Conservation (phyloP, 768 basidiomycete genomes). For the Russula vinacea region DNA sequence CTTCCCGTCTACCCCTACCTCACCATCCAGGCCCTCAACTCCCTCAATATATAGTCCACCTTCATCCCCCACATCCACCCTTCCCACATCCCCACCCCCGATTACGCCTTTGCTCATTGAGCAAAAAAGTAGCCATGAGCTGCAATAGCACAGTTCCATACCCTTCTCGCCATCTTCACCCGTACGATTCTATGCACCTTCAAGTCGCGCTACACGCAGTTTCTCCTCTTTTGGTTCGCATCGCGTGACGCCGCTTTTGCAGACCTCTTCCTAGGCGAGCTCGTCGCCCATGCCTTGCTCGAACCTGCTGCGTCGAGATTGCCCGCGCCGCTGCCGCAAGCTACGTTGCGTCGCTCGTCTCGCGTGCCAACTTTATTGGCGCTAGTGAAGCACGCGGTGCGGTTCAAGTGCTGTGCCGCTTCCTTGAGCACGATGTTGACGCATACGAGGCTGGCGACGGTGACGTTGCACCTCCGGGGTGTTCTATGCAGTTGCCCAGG, state of each 20-base stretch:
- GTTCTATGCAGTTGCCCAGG: conserved; percentile 90
- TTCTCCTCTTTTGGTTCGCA: conserved; percentile 92
- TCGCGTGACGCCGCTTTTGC: conserved; percentile 86
- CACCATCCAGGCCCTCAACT: conserved; percentile 31
- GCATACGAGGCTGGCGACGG: conserved; percentile 45
- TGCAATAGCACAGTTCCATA: conserved; percentile 68
- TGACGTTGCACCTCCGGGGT: conserved; percentile 54
- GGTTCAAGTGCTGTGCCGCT: conserved; percentile 81
- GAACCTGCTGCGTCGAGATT: conserved; percentile 50
- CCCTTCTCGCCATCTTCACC: conserved; percentile 90
- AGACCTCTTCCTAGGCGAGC: conserved; percentile 90
- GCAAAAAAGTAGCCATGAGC: conserved; percentile 36
- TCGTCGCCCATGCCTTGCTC: conserved; percentile 88
- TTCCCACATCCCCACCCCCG: conserved; percentile 5
- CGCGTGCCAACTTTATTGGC: conserved; percentile 83
- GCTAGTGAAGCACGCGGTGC: conserved; percentile 69
- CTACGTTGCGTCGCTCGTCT: conserved; percentile 90
- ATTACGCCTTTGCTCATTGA: conserved; percentile 31
- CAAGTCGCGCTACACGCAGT: conserved; percentile 96
- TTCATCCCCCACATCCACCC: conserved; percentile 20
- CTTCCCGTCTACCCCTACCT: conserved; percentile 33
- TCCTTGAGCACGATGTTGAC: conserved; percentile 73
- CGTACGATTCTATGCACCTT: conserved; percentile 91
- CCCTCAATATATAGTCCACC: conserved; percentile 36
- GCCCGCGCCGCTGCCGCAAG: conserved; percentile 90